A percentile compares a stretch with the other conserved stretches of the same genome.
Evolutionary conservation across 2,329 filamentous ascomycete species (phyloP).

Genomic region (Ascochyta lentis): DNA sequence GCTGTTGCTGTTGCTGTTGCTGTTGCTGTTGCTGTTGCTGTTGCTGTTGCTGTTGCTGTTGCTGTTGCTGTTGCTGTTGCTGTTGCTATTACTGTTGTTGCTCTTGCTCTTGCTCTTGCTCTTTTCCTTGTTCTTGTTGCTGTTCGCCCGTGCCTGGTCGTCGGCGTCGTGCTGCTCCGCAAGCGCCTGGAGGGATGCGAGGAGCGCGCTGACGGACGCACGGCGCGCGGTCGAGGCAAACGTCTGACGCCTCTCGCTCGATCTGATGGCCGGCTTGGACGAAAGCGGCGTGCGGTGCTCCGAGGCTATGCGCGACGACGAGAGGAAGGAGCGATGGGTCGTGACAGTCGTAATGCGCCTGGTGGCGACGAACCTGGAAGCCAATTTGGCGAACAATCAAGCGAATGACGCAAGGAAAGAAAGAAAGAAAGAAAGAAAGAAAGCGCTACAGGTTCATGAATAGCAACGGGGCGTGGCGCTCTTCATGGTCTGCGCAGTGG

Average conservation of each 20-base stretch:
- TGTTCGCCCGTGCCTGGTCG: background rate
- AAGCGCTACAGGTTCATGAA: conserved; percentile 13
- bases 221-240: conserved; percentile 8
- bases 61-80: no score
- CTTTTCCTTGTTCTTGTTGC: no score
- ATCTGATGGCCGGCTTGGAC: background rate
- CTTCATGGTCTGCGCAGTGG: background rate
- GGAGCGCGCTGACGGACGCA: background rate
- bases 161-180: background rate
- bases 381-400: conserved; percentile 37
- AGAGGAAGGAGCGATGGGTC: conserved; percentile 20
- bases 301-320: background rate
- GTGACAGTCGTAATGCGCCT: conserved; percentile 38
- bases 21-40: no score
- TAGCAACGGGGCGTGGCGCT: background rate
- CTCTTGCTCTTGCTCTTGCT: no score
- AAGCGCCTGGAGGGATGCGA: conserved; percentile 6
- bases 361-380: conserved; percentile 28
- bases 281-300: no score
- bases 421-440: no score
- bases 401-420: conserved; percentile 11
- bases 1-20: no score
- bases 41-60: no score
- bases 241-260: no score
- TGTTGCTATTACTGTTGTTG: no score